Evolutionary conservation across 805 yeast genomes (phyloP).

Genomic region (Yarrowia yakushimensis): DNA sequence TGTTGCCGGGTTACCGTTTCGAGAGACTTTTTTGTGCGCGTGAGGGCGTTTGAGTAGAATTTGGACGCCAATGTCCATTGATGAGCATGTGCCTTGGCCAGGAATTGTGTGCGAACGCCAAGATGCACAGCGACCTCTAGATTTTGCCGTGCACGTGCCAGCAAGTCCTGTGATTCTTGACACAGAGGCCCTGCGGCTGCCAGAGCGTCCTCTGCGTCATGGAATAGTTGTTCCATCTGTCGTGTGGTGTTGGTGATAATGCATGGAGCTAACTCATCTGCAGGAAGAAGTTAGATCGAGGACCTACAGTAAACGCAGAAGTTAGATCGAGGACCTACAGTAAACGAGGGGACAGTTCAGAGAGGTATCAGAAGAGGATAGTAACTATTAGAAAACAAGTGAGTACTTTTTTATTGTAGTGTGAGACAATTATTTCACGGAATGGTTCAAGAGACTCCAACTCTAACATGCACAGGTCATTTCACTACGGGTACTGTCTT

Average conservation of each 20-base stretch:
- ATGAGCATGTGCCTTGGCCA: constrained; percentile 13
- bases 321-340: too few species aligned
- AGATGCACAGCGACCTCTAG: constrained; percentile 9
- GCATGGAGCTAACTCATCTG: too few species aligned
- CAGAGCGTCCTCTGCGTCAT: constrained; percentile 15
- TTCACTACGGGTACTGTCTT: too few species aligned
- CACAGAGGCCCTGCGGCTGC: constrained; percentile 15
- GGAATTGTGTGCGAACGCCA: background rate
- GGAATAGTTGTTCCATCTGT: background rate
- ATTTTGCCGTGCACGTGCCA: constrained; percentile 12
- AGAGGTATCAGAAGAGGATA: too few species aligned
- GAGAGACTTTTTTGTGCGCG: constrained; percentile 8
- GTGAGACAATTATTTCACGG: too few species aligned
- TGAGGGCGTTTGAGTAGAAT: constrained; percentile 10
- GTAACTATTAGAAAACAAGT: too few species aligned
- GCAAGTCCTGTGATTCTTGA: constrained; percentile 8
- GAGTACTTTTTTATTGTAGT: too few species aligned
- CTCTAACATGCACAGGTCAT: too few species aligned
- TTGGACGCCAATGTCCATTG: constrained; percentile 5
- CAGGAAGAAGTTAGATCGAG: too few species aligned
- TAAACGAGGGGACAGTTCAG: too few species aligned
- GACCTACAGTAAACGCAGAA: too few species aligned
- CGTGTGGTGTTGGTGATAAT: constrained; percentile 7
- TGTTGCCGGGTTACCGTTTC: constrained; percentile 12
- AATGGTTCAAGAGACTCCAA: too few species aligned